A percentile compares a stretch with the other conserved stretches of the same genome.
Evolutionary conservation across 768 basidiomycete genomes (phyloP).

Genomic region (Pholiota microspora): DNA sequence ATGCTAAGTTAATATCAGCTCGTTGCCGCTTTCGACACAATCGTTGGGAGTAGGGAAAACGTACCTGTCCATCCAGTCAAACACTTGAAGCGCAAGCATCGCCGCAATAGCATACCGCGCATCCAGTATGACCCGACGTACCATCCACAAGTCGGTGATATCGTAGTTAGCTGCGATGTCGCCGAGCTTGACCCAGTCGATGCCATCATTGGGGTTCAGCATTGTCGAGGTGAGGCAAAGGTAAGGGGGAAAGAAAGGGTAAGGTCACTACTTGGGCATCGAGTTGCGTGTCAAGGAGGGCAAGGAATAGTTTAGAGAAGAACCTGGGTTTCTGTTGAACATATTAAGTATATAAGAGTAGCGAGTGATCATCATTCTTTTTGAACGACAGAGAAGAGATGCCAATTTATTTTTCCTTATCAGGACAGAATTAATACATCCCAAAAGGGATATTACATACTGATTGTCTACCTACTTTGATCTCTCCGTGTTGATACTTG

Average conservation of each 20-base stretch:
- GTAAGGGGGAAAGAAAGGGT: background rate
- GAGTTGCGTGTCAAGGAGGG: background rate
- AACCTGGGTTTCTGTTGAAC: background rate
- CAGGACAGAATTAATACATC: background rate
- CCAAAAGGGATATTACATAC: background rate
- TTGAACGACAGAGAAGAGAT: background rate
- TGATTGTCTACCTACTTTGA: too few relatives aligned
- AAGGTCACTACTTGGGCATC: constrained; percentile 7
- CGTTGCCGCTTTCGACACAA: background rate
- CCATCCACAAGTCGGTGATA: constrained; percentile 7
- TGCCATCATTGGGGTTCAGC: background rate
- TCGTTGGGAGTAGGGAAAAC: constrained; percentile 12
- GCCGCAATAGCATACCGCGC: constrained; percentile 32
- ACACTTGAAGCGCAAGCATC: constrained; percentile 29
- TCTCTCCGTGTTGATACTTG: too few relatives aligned
- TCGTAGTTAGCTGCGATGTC: background rate
- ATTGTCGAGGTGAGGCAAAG: background rate
- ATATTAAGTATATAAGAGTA: background rate
- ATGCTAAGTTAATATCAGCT: constrained; percentile 15
- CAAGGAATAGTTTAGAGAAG: background rate
- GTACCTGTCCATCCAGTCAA: constrained; percentile 38
- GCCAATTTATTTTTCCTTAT: background rate
- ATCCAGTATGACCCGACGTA: constrained; percentile 6
- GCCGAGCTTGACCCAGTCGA: background rate
- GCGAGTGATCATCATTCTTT: background rate